Conservation (phyloP, 805 yeast species). For the Saccharomycopsis javanensis region DNA sequence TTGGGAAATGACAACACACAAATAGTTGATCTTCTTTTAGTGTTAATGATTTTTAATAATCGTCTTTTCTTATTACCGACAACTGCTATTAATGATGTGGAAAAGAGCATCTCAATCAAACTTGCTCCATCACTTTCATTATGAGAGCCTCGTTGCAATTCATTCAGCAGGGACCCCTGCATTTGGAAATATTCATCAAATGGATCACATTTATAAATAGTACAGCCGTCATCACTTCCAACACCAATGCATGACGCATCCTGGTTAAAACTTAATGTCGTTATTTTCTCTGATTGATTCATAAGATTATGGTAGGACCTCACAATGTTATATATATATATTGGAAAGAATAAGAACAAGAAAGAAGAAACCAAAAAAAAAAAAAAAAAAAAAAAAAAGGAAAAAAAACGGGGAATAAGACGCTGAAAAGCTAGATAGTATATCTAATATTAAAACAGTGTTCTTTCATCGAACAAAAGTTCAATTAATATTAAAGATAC, state of each 20-base stretch:
- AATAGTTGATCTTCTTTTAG: slow-evolving; percentile 59
- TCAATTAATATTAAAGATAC: no score
- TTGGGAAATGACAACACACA: slow-evolving; percentile 88
- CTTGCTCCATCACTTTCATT: slow-evolving; percentile 39
- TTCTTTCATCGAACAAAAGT: background rate
- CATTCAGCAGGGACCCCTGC: background rate
- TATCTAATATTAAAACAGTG: no score
- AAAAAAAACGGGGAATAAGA: background rate
- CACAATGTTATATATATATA: no score
- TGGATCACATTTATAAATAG: slow-evolving; percentile 81
- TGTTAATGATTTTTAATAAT: slow-evolving; percentile 56
- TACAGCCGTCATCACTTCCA: slow-evolving; percentile 55
- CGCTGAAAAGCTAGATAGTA: background rate
- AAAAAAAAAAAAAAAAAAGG: background rate
- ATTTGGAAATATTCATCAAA: slow-evolving; percentile 58
- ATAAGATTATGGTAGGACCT: background rate
- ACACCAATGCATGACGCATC: slow-evolving; percentile 76
- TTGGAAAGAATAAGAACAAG: no score
- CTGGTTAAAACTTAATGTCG: slow-evolving; percentile 69
- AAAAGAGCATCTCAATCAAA: slow-evolving; percentile 80
- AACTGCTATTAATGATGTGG: slow-evolving; percentile 76
- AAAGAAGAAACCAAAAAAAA: background rate
- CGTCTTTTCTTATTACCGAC: slow-evolving; percentile 71
- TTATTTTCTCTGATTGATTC: slow-evolving; percentile 26
- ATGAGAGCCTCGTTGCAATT: slow-evolving; percentile 17